These are phyloP conservation scores for Chamaecyparis obtusa DNA, from an alignment of 75 land plant genomes.

Conservation along the genomic window DNA sequence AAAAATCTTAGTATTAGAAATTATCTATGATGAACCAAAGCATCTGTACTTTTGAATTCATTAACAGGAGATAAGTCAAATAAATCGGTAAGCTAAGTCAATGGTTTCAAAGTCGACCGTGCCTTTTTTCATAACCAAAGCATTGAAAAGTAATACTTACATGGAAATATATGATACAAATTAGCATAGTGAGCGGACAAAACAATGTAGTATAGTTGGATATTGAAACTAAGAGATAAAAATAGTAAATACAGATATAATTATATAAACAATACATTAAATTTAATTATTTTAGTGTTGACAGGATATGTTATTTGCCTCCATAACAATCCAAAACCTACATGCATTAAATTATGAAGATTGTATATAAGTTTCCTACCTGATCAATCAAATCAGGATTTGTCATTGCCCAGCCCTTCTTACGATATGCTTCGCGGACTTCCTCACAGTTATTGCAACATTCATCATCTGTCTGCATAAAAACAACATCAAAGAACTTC, in stretches of 20 bases:
- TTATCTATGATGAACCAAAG: neutral
- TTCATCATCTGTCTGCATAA: slow-evolving; percentile 81
- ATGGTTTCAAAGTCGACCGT: neutral
- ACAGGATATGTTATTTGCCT: neutral
- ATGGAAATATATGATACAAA: neutral
- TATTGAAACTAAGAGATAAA: neutral
- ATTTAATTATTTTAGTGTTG: neutral
- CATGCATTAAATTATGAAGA: neutral
- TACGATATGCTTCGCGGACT: slow-evolving; percentile 92
- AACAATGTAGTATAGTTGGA: neutral
- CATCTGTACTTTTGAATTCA: neutral
- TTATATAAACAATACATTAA: neutral
- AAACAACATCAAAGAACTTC: neutral
- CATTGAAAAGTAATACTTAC: neutral
- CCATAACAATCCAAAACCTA: slow-evolving; percentile 1
- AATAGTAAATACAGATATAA: neutral
- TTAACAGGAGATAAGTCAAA: neutral
- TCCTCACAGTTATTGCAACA: slow-evolving; percentile 97
- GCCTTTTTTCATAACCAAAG: neutral
- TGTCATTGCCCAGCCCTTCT: slow-evolving; percentile 90
- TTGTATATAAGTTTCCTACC: slow-evolving; percentile 34
- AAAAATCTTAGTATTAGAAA: no score
- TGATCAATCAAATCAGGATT: slow-evolving; percentile 93
- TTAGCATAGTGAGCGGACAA: neutral
- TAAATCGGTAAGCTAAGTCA: neutral